These are phyloP conservation scores for Stachybotrys chlorohalonatus DNA, from an alignment of 2,329 filamentous ascomycete genomes.

Conservation along the genomic window DNA sequence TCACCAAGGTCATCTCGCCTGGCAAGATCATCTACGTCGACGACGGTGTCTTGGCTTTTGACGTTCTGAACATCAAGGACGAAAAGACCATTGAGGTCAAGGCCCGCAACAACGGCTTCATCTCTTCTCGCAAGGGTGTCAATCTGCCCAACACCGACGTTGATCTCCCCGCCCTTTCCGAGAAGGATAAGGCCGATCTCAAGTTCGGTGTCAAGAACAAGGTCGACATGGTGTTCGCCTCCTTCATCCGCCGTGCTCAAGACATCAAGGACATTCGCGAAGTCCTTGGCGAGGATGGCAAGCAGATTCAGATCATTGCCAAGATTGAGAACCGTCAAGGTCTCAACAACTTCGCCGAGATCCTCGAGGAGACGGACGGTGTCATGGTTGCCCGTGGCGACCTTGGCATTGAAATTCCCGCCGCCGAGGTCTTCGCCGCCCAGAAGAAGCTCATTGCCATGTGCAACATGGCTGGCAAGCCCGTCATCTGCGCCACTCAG, in stretches of 20 bases:
- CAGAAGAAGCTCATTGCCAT: slow-evolving; percentile 99
- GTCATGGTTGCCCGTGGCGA: slow-evolving; percentile 99
- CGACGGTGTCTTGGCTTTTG: slow-evolving; percentile 93
- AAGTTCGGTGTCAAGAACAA: slow-evolving; percentile 96
- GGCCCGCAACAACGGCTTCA: slow-evolving; percentile 95
- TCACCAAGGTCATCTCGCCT: slow-evolving; percentile 90
- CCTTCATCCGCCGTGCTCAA: slow-evolving; percentile 89
- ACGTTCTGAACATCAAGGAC: slow-evolving; percentile 81
- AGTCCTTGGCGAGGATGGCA: slow-evolving; percentile 83
- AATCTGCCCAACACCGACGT: slow-evolving; percentile 98
- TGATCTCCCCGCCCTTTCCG: slow-evolving; percentile 90
- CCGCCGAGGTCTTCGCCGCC: slow-evolving; percentile 95
- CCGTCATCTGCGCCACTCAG: slow-evolving; percentile 96
- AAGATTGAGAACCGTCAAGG: slow-evolving; percentile 99
- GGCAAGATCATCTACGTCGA: slow-evolving; percentile 97
- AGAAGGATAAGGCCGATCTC: slow-evolving; percentile 95
- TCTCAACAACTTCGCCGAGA: slow-evolving; percentile 99
- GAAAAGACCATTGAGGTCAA: slow-evolving; percentile 80
- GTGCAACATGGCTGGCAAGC: slow-evolving; percentile 99
- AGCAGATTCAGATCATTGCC: slow-evolving; percentile 97
- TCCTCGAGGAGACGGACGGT: slow-evolving; percentile 90
- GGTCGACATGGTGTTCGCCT: slow-evolving; percentile 98
- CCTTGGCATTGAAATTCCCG: slow-evolving; percentile 91
- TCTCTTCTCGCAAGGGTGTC: slow-evolving; percentile 98
- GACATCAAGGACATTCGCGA: slow-evolving; percentile 90